Conservation (phyloP, 176 grass and related monocot genomes). For the Triticum timopheevii region DNA sequence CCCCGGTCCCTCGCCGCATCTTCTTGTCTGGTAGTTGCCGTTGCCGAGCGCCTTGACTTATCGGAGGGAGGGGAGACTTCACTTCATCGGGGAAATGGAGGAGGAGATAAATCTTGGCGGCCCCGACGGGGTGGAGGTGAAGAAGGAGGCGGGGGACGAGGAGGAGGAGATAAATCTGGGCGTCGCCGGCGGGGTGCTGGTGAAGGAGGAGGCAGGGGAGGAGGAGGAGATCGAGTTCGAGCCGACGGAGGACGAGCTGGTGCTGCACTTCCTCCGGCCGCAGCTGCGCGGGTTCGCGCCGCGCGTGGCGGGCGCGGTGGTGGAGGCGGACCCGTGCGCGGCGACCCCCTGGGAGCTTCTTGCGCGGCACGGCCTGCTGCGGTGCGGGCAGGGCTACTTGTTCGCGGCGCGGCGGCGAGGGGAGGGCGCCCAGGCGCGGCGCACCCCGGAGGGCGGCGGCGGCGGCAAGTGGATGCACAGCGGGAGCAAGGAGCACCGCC, state of each 20-base stretch:
- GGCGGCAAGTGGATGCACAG: no score
- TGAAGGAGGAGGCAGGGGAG: no score
- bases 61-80: not conserved
- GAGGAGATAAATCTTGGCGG: not conserved
- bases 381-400: slow-evolving; percentile 30
- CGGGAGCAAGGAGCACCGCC: no score
- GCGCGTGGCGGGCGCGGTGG: slow-evolving; percentile 40
- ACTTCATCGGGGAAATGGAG: not conserved
- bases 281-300: slow-evolving; percentile 44
- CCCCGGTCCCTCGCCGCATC: not conserved
- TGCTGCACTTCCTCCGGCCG: slow-evolving; percentile 38
- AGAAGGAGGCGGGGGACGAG: no score
- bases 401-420: not conserved
- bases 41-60: not conserved
- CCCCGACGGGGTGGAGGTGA: not conserved
- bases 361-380: slow-evolving; percentile 21
- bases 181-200: no score
- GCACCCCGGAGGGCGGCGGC: no score
- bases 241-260: slow-evolving; percentile 44
- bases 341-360: slow-evolving; percentile 47
- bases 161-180: no score
- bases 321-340: slow-evolving; percentile 37
- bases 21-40: not conserved
- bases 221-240: slow-evolving; percentile 7
- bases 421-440: no score